Evolutionary conservation across 2,329 filamentous ascomycete species (phyloP).

Genomic region (Endocalyx cinctus): DNA sequence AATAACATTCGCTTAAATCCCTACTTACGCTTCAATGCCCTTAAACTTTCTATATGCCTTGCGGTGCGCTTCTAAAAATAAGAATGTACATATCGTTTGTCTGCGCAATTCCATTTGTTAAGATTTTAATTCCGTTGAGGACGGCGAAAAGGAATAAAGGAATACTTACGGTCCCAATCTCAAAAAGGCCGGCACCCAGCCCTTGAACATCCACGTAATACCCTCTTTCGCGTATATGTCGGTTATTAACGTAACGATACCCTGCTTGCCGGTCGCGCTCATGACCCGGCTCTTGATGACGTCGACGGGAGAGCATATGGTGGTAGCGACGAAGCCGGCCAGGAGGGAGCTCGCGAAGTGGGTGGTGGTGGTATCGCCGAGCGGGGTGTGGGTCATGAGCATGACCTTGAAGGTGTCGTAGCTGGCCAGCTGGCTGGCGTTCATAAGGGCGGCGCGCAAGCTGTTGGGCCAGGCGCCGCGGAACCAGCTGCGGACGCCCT

Average conservation of each 20-base stretch:
- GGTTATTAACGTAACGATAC: conserved; percentile 55
- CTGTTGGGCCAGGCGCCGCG: conserved; percentile 82
- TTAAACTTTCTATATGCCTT: conserved; percentile 62
- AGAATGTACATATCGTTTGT: conserved; percentile 81
- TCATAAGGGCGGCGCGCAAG: conserved; percentile 81
- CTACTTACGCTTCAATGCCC: conserved; percentile 30
- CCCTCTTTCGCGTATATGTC: conserved; percentile 70
- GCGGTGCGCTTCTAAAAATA: conserved; percentile 85
- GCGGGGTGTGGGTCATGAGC: conserved; percentile 60
- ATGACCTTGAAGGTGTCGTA: conserved; percentile 78
- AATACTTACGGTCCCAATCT: conserved; percentile 56
- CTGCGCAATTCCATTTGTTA: too few relatives aligned
- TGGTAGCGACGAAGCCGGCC: conserved; percentile 79
- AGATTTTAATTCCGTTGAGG: too few relatives aligned
- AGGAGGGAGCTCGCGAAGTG: conserved; percentile 76
- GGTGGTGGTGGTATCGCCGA: conserved; percentile 67
- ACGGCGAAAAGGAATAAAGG: not conserved
- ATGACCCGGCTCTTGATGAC: conserved; percentile 88
- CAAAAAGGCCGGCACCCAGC: conserved; percentile 77
- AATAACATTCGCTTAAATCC: too few relatives aligned
- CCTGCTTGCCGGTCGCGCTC: conserved; percentile 54
- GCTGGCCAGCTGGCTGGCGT: conserved; percentile 74
- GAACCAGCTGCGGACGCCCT: conserved; percentile 74
- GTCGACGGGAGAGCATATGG: conserved; percentile 78
- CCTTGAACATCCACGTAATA: conserved; percentile 79